Base-by-base conservation (phyloP, 176 grass and related monocot species). In the Zea luxurians region DNA sequence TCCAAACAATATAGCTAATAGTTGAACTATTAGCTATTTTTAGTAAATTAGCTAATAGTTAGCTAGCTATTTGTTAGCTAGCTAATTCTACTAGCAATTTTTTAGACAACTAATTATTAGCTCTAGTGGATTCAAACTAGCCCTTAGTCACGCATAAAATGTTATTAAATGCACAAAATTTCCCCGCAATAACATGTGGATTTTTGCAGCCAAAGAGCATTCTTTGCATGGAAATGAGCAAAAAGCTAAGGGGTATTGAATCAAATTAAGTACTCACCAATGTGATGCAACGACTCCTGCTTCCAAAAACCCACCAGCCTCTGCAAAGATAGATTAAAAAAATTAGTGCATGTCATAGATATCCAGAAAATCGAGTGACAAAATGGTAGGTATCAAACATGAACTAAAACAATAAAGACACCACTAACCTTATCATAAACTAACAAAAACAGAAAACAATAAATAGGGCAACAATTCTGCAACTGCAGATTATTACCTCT, bases 271-370 rank as follows among this genome's bases (percentile, higher is more conserved):
- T 50, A 77, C 83, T 89, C 68, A 97, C 94, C 89, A 47, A 58
- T 69, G 73, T 80, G 87, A 88, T 91, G 78, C 63, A 81, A 55
- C 10, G 77, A 87, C 21, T 91, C 94, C 0, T 73, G 73, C 81
- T 91, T 97, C 91, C 87, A 89, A 80, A 97, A 91, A 82, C 94
- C 94, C 57, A 90, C 70, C 84, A 93, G 91, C 71, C 76, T 91
- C 94, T 97, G 78, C 64, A 80, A 76, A 68, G 43, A 83, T 16
- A 43, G n/a, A 79, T 37, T 47, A 52, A 71, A 42, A 94, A 57
- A 53, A 53, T 81, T 73, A 60, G 64, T 63, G 20, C 35, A 64
- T 8, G 21, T 7, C 68, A 73, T 55, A 80, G 63, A 12, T 38
- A 80, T 37, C 18, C 8, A 57, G 17, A 57, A 57, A 57, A 74